phyloP scores from a whole-genome alignment of 2,329 filamentous ascomycete genomes.

The Dichotomopilus funicola region DNA sequence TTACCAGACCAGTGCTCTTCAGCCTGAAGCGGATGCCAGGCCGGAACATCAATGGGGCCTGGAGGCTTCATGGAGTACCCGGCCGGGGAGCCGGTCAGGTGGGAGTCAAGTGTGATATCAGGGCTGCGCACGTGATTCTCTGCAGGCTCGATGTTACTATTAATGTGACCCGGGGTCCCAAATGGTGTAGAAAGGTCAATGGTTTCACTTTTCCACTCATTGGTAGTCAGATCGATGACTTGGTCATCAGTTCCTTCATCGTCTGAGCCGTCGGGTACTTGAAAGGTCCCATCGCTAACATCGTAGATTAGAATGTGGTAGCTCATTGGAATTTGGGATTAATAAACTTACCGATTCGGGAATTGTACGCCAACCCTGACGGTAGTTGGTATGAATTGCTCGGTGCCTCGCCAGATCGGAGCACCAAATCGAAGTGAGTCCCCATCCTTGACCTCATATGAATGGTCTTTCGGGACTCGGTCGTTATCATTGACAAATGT shows the following conservation, averaged over 20 bases:
- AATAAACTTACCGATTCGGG: slow-evolving; percentile 16
- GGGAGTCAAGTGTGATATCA: not conserved
- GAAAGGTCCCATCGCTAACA: slow-evolving; percentile 19
- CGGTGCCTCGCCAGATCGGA: slow-evolving; percentile 32
- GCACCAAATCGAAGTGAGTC: slow-evolving; percentile 36
- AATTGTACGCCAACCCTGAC: slow-evolving; percentile 24
- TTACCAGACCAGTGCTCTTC: no score
- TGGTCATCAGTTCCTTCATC: slow-evolving; percentile 19
- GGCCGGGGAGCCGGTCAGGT: no score
- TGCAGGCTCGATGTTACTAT: not conserved
- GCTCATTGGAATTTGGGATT: not conserved
- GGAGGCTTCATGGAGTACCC: no score
- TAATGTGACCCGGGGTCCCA: slow-evolving; percentile 1
- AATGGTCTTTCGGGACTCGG: slow-evolving; percentile 19
- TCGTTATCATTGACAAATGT: slow-evolving; percentile 38
- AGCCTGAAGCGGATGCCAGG: no score
- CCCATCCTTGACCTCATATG: slow-evolving; percentile 27
- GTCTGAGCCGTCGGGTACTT: slow-evolving; percentile 25
- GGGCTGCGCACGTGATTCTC: not conserved
- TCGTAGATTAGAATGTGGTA: slow-evolving; percentile 5
- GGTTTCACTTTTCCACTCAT: not conserved
- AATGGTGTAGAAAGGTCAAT: slow-evolving; percentile 18
- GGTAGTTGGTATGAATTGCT: slow-evolving; percentile 27
- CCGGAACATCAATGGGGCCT: no score
- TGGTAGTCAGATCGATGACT: slow-evolving; percentile 19